Evolutionary conservation across 805 yeast genomes (phyloP), one percentile per base, ranked within the genome.

Genomic region (Starmerella riodocensis): DNA sequence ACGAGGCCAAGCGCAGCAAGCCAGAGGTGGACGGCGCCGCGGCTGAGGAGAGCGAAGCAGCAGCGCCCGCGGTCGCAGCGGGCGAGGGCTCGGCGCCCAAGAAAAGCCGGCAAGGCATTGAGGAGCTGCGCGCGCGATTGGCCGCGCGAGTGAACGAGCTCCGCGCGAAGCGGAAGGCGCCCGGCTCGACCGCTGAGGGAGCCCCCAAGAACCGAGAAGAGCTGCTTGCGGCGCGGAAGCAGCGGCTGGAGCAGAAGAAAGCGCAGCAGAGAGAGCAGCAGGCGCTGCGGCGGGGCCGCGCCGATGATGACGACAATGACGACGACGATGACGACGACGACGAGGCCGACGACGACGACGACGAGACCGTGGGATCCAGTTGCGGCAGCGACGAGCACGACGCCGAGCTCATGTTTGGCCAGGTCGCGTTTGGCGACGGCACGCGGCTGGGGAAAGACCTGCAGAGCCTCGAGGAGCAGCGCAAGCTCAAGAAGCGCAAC

Each of bases 141-240:
- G 77, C 88, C 22, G 71, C 70, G 14, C 82, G 76, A 57, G 86
- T 91, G 47, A 70, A 65, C 41, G 62, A 61, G 7, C 53, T 91
- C 62, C 74, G 76, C 49, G 85, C 77, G 40, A 79, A 73, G 60
- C 75, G 99, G 57, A 86, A 79, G 53, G 98, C 97, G 1, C 91
- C 93, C 1, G 97, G 97, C 2, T 64, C 86, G 1, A 77, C 74
- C 33, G 74, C 68, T 4, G 65, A 69, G 4, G 94, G 95, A 19
- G 91, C 94, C 13, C 61, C 82, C 39, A 75, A 70, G 27, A 80
- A 75, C 49, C 72, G 93, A 45, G 67, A 66, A 45, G 68, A 64
- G 37, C 71, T 67, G 40, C 50, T 59, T 41, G 70, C 65, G 12
- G 57, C 57, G 6, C 55, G 63, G 13, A 52, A 55, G 56, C 61